Percentiles rank a stretch among this genome's conserved stretches.
These are phyloP conservation scores for Umbelopsis vinacea DNA, from an alignment of 192 early-diverging fungal genomes.

Conservation along the genomic window DNA sequence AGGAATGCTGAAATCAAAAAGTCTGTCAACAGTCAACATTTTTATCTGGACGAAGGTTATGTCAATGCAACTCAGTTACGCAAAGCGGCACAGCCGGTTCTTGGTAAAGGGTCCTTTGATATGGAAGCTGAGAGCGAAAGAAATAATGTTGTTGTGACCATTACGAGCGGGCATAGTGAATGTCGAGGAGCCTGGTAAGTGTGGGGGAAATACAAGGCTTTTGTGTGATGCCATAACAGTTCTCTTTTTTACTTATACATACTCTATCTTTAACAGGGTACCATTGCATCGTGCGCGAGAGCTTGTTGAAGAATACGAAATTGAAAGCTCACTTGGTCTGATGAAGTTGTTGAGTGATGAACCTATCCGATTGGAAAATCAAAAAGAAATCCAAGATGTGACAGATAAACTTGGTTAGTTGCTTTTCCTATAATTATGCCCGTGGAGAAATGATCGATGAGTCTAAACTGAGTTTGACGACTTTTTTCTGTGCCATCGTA, in stretches of 20 bases:
- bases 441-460: too few relatives aligned
- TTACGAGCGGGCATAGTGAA: conserved; percentile 50
- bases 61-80: conserved; percentile 58
- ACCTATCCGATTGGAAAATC: background rate
- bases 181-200: conserved; percentile 58
- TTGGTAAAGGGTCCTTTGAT: conserved; percentile 57
- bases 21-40: conserved; percentile 13
- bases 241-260: background rate
- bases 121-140: conserved; percentile 40
- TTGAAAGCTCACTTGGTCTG: conserved; percentile 34
- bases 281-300: conserved; percentile 27
- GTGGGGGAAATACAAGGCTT: too few relatives aligned
- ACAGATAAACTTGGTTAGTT: background rate
- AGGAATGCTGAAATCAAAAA: conserved; percentile 28
- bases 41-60: conserved; percentile 43
- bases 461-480: too few relatives aligned
- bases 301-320: conserved; percentile 38
- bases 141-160: conserved; percentile 41
- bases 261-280: conserved; percentile 8
- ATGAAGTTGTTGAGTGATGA: conserved; percentile 31
- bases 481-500: too few relatives aligned
- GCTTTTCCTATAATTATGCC: background rate
- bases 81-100: conserved; percentile 48
- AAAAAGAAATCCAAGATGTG: background rate
- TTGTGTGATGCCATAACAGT: background rate